Evolutionary conservation across 2,329 filamentous ascomycete genomes (phyloP).

Genomic region (Nemania diffusa): DNA sequence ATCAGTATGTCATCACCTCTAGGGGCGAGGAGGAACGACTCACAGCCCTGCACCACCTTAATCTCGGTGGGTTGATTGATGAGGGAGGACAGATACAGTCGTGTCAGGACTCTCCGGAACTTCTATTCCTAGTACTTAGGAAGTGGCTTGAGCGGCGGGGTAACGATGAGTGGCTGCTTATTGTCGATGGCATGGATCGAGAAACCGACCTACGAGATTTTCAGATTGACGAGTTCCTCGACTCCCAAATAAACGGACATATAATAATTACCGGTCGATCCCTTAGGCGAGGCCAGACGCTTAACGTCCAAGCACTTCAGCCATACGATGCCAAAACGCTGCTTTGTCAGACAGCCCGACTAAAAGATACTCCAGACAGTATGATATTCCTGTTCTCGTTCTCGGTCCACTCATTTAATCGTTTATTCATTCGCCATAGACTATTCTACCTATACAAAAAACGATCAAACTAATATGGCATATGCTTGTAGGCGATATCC

Average conservation of each 20-base stretch:
- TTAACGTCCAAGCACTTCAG: not conserved
- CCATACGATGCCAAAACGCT: not conserved
- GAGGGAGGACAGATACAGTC: not conserved
- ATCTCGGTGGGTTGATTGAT: not conserved
- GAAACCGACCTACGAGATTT: not conserved
- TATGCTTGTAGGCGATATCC: not conserved
- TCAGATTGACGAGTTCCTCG: not conserved
- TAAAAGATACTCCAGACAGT: not conserved
- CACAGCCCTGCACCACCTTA: not conserved
- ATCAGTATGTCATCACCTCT: not conserved
- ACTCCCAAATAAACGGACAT: not conserved
- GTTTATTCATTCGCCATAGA: no score
- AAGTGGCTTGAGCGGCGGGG: slow-evolving; percentile 2
- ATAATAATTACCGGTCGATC: not conserved
- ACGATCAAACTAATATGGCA: not conserved
- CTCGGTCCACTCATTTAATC: not conserved
- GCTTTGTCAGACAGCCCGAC: not conserved
- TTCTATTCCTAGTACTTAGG: not conserved
- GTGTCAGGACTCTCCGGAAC: not conserved
- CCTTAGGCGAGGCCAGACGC: not conserved
- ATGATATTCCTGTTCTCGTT: not conserved
- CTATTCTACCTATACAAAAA: not conserved
- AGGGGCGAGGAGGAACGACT: not conserved
- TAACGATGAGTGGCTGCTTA: not conserved
- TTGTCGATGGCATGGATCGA: slow-evolving; percentile 1